Evolutionary conservation across 2,329 filamentous ascomycete species (phyloP), one percentile per base, ranked within the genome.

Genomic region (Arthrinium phaeospermum): DNA sequence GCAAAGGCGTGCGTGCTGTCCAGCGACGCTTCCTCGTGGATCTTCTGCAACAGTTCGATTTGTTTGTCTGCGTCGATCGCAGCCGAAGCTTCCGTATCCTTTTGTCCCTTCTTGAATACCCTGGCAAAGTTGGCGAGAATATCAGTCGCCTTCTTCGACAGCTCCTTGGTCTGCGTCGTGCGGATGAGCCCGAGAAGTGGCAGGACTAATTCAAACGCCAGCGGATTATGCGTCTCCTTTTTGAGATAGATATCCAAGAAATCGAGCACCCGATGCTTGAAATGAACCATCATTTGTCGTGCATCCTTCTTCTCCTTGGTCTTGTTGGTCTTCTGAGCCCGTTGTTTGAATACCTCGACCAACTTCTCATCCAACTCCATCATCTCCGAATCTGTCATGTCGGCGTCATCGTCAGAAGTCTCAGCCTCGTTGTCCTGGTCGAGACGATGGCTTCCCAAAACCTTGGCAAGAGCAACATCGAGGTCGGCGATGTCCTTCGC

Each of bases 221-320:
- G 84, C 1, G 88, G 83, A 77, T 91, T 93, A 30, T 87, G 87
- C 71, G 92, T 89, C 82, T 96, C 92, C 76, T 93, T 92, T 81
- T 93, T 95, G 75, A 96, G 87, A 81, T 94, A 98, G 75, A 96
- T 93, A 73, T 93, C 90, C 14, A 98, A 87, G 0, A 98, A 88
- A 79, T 98, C 96, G 5, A 98, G 89, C 7, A 98, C 92, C 57
- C 95, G 93, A 82, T 94, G 94, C 86, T 99, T 99, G 88, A 99
- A 98, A 83, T 96, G 95, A 78, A 97, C 86, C 79, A 98, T 94
- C 27, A 91, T 94, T 76, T 96, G 93, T 80, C 94, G 96, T 71
- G 96, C 95, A 73, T 96, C 93, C 79, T 94, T 94, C 78, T 93
- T 93, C 79, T 96, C 92, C 82, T 95, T 93, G 84, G 95, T 96